Percentiles rank a stretch among this genome's conserved stretches.
Conservation (phyloP, 306 rosid genomes). For the Datisca glomerata region DNA sequence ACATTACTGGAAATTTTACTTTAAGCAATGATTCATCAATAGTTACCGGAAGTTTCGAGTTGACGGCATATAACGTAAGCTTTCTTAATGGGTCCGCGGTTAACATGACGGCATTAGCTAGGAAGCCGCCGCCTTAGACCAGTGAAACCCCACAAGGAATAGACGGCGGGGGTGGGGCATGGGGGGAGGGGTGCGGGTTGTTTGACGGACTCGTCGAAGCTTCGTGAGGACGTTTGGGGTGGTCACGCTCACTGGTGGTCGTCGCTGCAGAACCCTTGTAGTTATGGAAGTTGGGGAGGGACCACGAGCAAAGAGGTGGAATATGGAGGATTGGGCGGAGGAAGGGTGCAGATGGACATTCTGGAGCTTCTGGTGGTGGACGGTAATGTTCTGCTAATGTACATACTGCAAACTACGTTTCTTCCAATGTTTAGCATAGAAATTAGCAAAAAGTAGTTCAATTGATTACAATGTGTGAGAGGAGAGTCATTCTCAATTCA, state of each 20-base stretch:
- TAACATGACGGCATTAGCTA: conserved; percentile 75
- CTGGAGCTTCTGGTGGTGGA: conserved; percentile 50
- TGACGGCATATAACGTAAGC: conserved; percentile 53
- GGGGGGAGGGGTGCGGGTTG: conserved; percentile 98
- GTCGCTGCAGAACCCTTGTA: conserved; percentile 56
- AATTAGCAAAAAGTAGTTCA: no score
- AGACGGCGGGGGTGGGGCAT: conserved; percentile 85
- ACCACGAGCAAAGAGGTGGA: conserved; percentile 70
- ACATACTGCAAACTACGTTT: no score
- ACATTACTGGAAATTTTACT: conserved; percentile 79
- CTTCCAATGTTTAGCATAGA: no score
- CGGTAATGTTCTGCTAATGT: conserved; percentile 53
- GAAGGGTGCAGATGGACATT: conserved; percentile 41
- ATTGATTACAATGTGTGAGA: no score
- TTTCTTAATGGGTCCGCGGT: conserved; percentile 60
- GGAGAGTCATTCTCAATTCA: no score
- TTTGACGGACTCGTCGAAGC: conserved; percentile 57
- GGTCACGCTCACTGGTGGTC: conserved; percentile 96
- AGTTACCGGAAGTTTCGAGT: conserved; percentile 65
- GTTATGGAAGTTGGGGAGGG: conserved; percentile 80
- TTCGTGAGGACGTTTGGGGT: conserved; percentile 97
- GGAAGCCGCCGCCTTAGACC: conserved; percentile 86
- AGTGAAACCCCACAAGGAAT: conserved; percentile 90
- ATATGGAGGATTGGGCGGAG: conserved; percentile 90
- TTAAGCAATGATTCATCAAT: conserved; percentile 66